Conservation (phyloP, 1,139 yeast genomes). For the Yamadazyma dushanensis region DNA sequence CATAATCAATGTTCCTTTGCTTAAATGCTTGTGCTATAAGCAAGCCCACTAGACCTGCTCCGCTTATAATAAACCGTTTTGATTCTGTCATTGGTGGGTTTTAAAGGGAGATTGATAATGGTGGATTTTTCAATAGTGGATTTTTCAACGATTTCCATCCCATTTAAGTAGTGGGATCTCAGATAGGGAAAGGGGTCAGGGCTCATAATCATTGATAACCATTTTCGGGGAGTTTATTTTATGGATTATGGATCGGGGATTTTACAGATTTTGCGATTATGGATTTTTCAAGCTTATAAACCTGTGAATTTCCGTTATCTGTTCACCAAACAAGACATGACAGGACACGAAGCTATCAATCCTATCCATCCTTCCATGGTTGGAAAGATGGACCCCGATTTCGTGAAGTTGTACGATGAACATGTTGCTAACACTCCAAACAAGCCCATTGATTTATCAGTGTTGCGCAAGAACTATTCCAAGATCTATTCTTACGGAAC, state of each 20-base stretch:
- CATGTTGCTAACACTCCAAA: constrained; percentile 31
- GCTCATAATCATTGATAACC: too few relatives aligned
- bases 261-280: neutral
- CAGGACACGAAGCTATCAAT: constrained; percentile 23
- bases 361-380: constrained; percentile 23
- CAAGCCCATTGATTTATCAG: constrained; percentile 22
- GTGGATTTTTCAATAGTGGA: neutral
- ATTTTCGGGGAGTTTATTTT: too few relatives aligned
- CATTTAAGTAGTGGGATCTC: too few relatives aligned
- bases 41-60: constrained; percentile 27
- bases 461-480: constrained; percentile 37
- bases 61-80: constrained; percentile 16
- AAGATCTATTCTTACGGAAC: constrained; percentile 41
- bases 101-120: neutral
- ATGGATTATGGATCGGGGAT: too few relatives aligned
- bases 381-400: constrained; percentile 27
- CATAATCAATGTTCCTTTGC: constrained; percentile 19
- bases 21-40: constrained; percentile 25
- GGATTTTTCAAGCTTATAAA: neutral
- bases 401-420: constrained; percentile 32
- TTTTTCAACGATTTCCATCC: too few relatives aligned
- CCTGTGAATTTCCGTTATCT: too few relatives aligned
- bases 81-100: neutral
- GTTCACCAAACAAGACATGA: constrained; percentile 3
- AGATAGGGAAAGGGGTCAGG: too few relatives aligned